Evolutionary conservation across 2,329 filamentous ascomycete species (phyloP).

Genomic region (Gaeumannomyces sp.): DNA sequence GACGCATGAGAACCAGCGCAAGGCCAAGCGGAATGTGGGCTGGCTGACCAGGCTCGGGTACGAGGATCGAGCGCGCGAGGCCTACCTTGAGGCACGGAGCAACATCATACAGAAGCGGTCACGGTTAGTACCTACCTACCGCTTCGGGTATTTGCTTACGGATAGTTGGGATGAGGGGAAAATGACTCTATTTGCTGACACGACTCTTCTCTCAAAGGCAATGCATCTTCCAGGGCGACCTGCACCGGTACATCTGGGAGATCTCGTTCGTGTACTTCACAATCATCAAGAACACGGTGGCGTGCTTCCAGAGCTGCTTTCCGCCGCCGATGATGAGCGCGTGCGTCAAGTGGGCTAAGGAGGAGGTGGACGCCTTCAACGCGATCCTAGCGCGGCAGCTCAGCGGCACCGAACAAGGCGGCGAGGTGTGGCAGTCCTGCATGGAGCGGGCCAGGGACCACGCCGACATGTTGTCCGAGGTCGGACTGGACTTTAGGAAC

Average conservation of each 20-base stretch:
- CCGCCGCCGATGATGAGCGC: constrained; percentile 83
- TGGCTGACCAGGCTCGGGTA: constrained; percentile 86
- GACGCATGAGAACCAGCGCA: constrained; percentile 67
- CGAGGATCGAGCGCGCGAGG: constrained; percentile 81
- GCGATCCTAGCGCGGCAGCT: constrained; percentile 74
- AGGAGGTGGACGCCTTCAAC: constrained; percentile 89
- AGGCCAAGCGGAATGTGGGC: constrained; percentile 72
- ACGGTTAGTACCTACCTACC: constrained; percentile 49
- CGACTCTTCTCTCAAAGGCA: constrained; percentile 42
- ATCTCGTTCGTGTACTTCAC: constrained; percentile 94
- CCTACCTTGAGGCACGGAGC: constrained; percentile 74
- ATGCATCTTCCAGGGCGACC: constrained; percentile 90
- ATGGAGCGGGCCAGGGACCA: constrained; percentile 77
- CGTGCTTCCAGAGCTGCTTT: constrained; percentile 83
- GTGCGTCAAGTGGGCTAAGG: constrained; percentile 97
- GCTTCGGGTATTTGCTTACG: background rate
- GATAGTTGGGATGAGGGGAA: background rate
- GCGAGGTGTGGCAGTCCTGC: constrained; percentile 73
- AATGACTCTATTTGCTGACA: background rate
- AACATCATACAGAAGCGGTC: constrained; percentile 74
- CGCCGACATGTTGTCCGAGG: constrained; percentile 71
- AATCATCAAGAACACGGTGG: constrained; percentile 86
- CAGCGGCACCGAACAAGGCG: constrained; percentile 74
- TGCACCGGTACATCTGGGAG: constrained; percentile 91
- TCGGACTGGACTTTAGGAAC: constrained; percentile 83